Conservation (phyloP, 2,329 filamentous ascomycete species). For the Aspergillus tubingensis region DNA sequence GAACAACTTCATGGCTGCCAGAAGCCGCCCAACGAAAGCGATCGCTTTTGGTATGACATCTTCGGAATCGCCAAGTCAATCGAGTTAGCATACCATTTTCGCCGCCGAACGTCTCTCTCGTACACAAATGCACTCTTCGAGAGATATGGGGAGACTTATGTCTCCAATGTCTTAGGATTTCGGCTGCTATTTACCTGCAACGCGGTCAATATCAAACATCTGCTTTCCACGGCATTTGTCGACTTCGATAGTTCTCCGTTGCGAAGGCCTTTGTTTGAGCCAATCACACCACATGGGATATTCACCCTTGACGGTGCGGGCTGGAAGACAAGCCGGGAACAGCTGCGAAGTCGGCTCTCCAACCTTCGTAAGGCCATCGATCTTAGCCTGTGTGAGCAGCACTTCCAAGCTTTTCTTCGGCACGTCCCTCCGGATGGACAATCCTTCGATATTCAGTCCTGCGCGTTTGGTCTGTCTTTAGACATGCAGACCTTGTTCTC, state of each 20-base stretch:
- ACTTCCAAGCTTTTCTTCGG: constrained; percentile 11
- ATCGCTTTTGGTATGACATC: not conserved
- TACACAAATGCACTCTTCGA: constrained; percentile 12
- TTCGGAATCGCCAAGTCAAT: constrained; percentile 4
- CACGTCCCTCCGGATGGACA: constrained; percentile 3
- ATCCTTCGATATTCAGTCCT: constrained; percentile 2
- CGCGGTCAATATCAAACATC: constrained; percentile 12
- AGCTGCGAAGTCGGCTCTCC: constrained; percentile 2
- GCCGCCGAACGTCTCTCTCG: not conserved
- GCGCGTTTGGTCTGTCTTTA: constrained; percentile 1
- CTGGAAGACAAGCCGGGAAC: constrained; percentile 12
- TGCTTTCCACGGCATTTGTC: constrained; percentile 10
- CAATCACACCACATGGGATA: constrained; percentile 19
- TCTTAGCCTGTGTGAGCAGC: constrained; percentile 3
- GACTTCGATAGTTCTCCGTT: constrained; percentile 15
- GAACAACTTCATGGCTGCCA: constrained; percentile 1
- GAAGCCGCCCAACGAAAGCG: not conserved
- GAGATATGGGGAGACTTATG: constrained; percentile 14
- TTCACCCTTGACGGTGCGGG: constrained; percentile 15
- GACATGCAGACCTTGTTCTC: constrained; percentile 12
- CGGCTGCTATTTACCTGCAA: constrained; percentile 17
- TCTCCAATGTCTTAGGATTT: constrained; percentile 10
- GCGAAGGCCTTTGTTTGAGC: constrained; percentile 12
- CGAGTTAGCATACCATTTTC: constrained; percentile 3
- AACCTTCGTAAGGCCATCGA: constrained; percentile 8